These are phyloP conservation scores for Hymenoscyphus fructigenus DNA, from an alignment of 2,329 filamentous ascomycete genomes.

Conservation along the genomic window DNA sequence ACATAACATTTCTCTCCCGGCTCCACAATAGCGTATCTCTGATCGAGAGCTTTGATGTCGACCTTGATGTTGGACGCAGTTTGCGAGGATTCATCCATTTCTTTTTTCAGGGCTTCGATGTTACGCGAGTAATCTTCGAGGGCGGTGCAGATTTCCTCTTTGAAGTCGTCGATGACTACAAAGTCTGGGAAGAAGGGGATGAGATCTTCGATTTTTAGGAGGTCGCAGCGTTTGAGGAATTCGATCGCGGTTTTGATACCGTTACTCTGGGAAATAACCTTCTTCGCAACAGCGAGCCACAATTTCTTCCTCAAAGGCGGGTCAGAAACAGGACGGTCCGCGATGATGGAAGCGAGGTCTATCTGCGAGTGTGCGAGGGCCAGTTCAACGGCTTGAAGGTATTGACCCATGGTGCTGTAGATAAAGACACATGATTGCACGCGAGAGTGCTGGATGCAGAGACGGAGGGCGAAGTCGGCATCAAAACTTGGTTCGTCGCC, in stretches of 20 bases:
- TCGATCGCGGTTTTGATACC: conserved; percentile 93
- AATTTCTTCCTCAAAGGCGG: conserved; percentile 84
- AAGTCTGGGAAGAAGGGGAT: conserved; percentile 99
- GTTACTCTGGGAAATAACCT: conserved; percentile 82
- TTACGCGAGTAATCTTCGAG: conserved; percentile 90
- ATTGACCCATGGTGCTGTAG: conserved; percentile 95
- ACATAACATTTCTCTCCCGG: conserved; percentile 92
- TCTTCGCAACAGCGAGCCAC: conserved; percentile 92
- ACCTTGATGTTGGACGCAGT: conserved; percentile 89
- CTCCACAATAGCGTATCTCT: conserved; percentile 93
- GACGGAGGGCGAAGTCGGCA: conserved; percentile 89
- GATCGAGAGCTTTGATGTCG: conserved; percentile 82
- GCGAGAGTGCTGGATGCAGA: conserved; percentile 92
- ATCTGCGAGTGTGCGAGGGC: conserved; percentile 87
- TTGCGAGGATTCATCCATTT: conserved; percentile 92
- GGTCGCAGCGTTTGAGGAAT: conserved; percentile 86
- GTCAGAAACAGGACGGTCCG: conserved; percentile 79
- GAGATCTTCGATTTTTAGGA: conserved; percentile 91
- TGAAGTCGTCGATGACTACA: conserved; percentile 98
- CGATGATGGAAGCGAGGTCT: conserved; percentile 84
- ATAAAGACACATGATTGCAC: conserved; percentile 96
- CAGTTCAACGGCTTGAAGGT: conserved; percentile 87
- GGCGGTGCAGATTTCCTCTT: conserved; percentile 93
- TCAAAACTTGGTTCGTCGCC: conserved; percentile 86
- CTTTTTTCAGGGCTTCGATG: conserved; percentile 82